Conservation (phyloP, 495 filamentous ascomycete species). For the Neurospora sp. region DNA sequence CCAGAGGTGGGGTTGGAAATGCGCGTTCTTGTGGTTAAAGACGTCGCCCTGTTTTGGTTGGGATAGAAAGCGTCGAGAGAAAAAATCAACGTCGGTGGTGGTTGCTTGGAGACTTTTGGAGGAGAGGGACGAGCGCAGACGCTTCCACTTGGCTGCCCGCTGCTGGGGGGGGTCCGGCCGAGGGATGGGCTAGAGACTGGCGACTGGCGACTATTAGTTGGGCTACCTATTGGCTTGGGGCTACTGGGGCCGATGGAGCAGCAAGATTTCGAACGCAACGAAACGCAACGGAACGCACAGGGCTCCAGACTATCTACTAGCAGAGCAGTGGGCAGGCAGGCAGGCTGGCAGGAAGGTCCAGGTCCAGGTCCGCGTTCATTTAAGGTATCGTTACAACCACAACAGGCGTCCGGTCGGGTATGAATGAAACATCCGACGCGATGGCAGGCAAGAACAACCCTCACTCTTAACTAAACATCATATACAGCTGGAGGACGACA, state of each 20-base stretch:
- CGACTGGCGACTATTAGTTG: neutral
- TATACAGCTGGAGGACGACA: neutral
- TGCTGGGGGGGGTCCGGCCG: neutral
- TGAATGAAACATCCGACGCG: neutral
- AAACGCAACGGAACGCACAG: neutral
- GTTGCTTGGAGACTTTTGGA: slow-evolving; percentile 22
- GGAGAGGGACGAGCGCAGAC: slow-evolving; percentile 8
- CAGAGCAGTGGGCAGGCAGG: neutral
- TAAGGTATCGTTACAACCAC: neutral
- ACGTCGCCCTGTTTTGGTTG: slow-evolving; percentile 13
- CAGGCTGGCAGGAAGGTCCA: neutral
- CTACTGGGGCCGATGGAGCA: neutral
- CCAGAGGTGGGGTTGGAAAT: slow-evolving; percentile 9
- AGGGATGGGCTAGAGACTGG: neutral
- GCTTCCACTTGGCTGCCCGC: neutral
- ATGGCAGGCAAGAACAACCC: neutral
- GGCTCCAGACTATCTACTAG: neutral
- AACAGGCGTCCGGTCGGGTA: neutral
- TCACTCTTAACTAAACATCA: neutral
- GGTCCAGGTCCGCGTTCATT: neutral
- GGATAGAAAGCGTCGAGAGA: slow-evolving; percentile 15
- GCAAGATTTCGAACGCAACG: neutral
- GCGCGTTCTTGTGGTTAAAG: slow-evolving; percentile 13
- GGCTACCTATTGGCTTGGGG: neutral
- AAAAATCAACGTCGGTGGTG: slow-evolving; percentile 19